Conservation (phyloP, 768 basidiomycete genomes). For the Pleurotus ostreatus region DNA sequence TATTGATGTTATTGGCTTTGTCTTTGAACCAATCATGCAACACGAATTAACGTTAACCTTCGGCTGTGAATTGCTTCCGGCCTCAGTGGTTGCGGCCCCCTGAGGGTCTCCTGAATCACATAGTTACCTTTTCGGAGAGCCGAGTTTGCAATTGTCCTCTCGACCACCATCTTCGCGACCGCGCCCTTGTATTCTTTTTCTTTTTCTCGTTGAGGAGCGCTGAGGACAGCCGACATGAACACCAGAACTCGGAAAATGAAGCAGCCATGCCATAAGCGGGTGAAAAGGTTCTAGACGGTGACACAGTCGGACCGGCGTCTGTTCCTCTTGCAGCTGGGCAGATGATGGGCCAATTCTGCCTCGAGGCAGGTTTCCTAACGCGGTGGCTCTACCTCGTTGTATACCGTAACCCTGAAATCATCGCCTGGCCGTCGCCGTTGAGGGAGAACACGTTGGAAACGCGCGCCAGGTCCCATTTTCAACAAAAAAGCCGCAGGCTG, state of each 20-base stretch:
- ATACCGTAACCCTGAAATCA: constrained; percentile 28
- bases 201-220: neutral
- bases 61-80: too few relatives aligned
- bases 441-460: constrained; percentile 58
- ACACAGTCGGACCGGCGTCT: constrained; percentile 8
- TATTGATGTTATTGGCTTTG: too few relatives aligned
- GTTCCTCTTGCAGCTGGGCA: neutral
- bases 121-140: too few relatives aligned
- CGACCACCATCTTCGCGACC: too few relatives aligned
- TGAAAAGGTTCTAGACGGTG: neutral
- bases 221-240: constrained; percentile 1
- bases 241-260: constrained; percentile 12
- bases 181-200: neutral
- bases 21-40: too few relatives aligned
- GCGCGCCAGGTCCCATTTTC: constrained; percentile 32
- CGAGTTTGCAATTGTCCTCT: too few relatives aligned
- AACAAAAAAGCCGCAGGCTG: constrained; percentile 11
- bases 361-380: constrained; percentile 49
- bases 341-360: constrained; percentile 13
- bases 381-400: constrained; percentile 56
- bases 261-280: constrained; percentile 2
- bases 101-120: too few relatives aligned
- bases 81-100: too few relatives aligned
- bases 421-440: constrained; percentile 32
- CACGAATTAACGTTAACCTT: too few relatives aligned